Conservation (phyloP, 345 rosid genomes). For the Corymbia maculata region DNA sequence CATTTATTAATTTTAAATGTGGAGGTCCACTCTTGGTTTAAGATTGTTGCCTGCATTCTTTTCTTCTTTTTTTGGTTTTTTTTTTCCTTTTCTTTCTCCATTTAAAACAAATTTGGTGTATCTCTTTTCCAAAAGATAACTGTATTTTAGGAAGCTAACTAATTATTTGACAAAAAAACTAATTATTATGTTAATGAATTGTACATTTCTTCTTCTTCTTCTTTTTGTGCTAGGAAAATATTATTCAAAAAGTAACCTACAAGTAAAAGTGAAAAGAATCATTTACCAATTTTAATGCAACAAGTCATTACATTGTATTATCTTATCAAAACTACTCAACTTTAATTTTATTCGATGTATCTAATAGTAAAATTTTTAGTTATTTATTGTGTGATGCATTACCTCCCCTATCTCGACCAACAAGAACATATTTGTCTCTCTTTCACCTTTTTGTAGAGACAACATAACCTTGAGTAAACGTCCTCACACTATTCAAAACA, state of each 20-base stretch:
- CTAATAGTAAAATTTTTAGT: background rate
- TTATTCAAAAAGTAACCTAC: background rate
- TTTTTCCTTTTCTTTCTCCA: background rate
- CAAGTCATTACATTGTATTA: background rate
- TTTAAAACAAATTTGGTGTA: background rate
- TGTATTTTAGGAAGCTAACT: no score
- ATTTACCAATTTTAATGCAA: no score
- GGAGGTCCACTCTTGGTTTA: background rate
- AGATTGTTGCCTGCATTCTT: background rate
- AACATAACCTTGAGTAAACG: background rate
- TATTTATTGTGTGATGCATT: background rate
- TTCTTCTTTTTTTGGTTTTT: accelerated
- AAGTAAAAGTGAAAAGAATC: background rate
- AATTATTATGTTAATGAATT: background rate
- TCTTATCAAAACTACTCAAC: background rate
- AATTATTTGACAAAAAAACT: background rate
- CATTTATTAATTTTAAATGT: background rate
- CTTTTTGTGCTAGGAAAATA: no score
- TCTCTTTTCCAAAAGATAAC: background rate
- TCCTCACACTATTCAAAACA: background rate
- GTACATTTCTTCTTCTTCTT: background rate
- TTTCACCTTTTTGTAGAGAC: background rate
- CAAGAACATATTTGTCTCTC: background rate
- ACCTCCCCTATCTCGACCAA: background rate
- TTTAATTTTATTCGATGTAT: background rate